Conservation (phyloP, 768 basidiomycete species). For the Calocybe indica region DNA sequence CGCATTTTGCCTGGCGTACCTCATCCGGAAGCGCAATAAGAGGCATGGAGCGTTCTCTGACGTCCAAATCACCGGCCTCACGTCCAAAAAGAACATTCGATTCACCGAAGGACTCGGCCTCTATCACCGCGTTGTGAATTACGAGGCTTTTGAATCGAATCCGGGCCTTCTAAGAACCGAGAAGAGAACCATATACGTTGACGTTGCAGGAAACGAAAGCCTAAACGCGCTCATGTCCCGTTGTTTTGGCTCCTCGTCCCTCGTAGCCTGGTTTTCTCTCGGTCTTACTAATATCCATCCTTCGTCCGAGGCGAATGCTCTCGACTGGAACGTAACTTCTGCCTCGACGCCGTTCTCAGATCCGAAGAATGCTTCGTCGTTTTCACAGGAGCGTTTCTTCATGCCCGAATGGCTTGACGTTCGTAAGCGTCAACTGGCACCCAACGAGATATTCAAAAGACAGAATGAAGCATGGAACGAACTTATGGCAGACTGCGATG, state of each 20-base stretch:
- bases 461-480: slow-evolving; percentile 56
- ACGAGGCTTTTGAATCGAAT: slow-evolving; percentile 36
- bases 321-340: slow-evolving; percentile 34
- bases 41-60: slow-evolving; percentile 17
- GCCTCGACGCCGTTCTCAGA: slow-evolving; percentile 15
- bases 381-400: slow-evolving; percentile 52
- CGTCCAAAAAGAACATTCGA: slow-evolving; percentile 45
- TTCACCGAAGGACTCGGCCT: slow-evolving; percentile 52
- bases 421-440: slow-evolving; percentile 42
- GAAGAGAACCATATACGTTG: slow-evolving; percentile 52
- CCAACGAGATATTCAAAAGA: slow-evolving; percentile 38
- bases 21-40: slow-evolving; percentile 40
- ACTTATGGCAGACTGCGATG: slow-evolving; percentile 47
- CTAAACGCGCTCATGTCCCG: slow-evolving; percentile 40
- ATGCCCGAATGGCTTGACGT: slow-evolving; percentile 64
- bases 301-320: slow-evolving; percentile 22
- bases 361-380: slow-evolving; percentile 10
- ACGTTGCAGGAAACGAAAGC: slow-evolving; percentile 52
- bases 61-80: slow-evolving; percentile 49
- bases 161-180: slow-evolving; percentile 19
- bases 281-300: slow-evolving; percentile 56
- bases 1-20: slow-evolving; percentile 63
- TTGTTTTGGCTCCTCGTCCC: slow-evolving; percentile 31
- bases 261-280: slow-evolving; percentile 40
- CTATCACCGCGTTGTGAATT: slow-evolving; percentile 53